Percentiles rank a stretch among this genome's conserved stretches.
phyloP scores from a whole-genome alignment of 1,284 basidiomycete species.

The Ustilago cynodontis region DNA sequence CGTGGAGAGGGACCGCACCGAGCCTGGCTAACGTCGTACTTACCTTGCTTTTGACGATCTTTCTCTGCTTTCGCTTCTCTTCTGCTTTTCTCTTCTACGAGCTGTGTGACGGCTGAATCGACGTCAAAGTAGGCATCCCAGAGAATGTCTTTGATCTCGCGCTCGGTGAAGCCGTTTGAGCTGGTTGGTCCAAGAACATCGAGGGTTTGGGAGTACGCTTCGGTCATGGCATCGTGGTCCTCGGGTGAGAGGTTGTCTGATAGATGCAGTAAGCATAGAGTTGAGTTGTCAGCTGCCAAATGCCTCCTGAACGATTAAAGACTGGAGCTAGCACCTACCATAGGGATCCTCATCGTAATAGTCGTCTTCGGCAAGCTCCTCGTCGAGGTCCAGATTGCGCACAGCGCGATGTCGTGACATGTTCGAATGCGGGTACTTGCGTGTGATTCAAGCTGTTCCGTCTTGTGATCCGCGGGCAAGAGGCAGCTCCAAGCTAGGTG shows the following conservation, averaged over 20 bases:
- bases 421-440: neutral
- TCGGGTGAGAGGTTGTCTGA: conserved; percentile 61
- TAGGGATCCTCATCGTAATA: conserved; percentile 71
- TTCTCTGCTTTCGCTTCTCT: conserved; percentile 54
- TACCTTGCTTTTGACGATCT: conserved; percentile 56
- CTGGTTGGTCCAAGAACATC: conserved; percentile 58
- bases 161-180: conserved; percentile 59
- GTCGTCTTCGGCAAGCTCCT: conserved; percentile 77
- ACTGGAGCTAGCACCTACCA: conserved; percentile 23
- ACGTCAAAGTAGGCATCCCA: conserved; percentile 93
- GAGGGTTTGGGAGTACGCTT: conserved; percentile 50
- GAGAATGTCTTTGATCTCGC: conserved; percentile 80
- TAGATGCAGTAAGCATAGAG: neutral
- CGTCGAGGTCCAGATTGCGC: conserved; percentile 87
- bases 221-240: conserved; percentile 58
- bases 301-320: neutral
- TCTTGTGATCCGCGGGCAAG: neutral
- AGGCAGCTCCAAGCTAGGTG: neutral
- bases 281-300: neutral
- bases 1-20: conserved; percentile 28
- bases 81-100: conserved; percentile 70
- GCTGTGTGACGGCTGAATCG: conserved; percentile 80
- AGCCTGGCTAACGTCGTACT: conserved; percentile 31
- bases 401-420: conserved; percentile 81
- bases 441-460: neutral